Evolutionary conservation across 345 rosid species (phyloP).

Genomic region (Kandelia obovata): DNA sequence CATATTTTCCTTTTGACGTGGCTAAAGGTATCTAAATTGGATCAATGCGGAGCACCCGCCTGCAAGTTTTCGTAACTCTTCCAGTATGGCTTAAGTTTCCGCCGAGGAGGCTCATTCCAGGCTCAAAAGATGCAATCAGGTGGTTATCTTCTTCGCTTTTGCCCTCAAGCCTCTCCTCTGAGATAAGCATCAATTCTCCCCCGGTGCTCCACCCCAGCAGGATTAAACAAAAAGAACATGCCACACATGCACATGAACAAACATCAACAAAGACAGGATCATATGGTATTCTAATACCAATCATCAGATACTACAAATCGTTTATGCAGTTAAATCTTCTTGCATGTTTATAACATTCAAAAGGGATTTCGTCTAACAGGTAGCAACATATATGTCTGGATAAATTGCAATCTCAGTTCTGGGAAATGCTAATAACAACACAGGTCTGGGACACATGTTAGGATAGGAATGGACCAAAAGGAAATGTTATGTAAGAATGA

Average conservation of each 20-base stretch:
- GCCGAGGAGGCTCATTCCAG: no score
- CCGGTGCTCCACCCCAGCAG: constrained; percentile 8
- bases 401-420: constrained; percentile 5
- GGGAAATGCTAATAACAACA: neutral
- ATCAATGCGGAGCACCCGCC: neutral
- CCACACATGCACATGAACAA: no score
- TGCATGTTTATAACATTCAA: constrained; percentile 15
- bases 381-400: constrained; percentile 33
- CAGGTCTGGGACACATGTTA: constrained; percentile 13
- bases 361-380: constrained; percentile 17
- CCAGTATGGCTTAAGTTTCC: neutral
- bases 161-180: constrained; percentile 51
- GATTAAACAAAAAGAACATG: no score
- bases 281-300: no score
- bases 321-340: constrained; percentile 18
- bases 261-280: no score
- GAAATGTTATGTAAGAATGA: constrained; percentile 4
- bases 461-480: constrained; percentile 2
- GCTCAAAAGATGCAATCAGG: constrained; percentile 6
- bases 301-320: neutral
- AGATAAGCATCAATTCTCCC: constrained; percentile 16
- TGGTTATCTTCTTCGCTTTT: constrained; percentile 52
- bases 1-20: neutral
- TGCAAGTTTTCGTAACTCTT: neutral
- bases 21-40: neutral